Evolutionary conservation across 1,284 basidiomycete genomes (phyloP).

Genomic region (Ceratobasidium sp.): DNA sequence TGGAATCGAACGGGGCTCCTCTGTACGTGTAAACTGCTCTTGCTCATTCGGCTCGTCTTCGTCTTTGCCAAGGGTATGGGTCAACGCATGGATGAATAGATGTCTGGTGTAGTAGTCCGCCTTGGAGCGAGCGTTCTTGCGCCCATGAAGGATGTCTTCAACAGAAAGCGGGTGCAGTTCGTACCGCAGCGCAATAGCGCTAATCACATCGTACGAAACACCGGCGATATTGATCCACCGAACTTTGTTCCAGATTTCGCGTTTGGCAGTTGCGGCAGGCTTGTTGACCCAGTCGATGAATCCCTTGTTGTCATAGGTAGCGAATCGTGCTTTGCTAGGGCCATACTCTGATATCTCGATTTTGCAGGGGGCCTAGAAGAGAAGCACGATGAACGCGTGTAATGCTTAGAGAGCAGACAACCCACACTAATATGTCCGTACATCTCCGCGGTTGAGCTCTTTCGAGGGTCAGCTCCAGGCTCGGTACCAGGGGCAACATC

Average conservation of each 20-base stretch:
- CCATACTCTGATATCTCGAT: constrained; percentile 72
- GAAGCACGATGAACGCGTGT: neutral
- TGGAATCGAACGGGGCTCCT: constrained; percentile 15
- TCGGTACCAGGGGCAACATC: constrained; percentile 40
- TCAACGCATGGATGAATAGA: constrained; percentile 69
- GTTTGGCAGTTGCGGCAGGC: constrained; percentile 49
- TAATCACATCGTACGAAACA: constrained; percentile 74
- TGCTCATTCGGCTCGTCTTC: constrained; percentile 43
- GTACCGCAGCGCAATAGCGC: constrained; percentile 68
- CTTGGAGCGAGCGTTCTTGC: constrained; percentile 63
- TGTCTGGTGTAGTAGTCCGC: constrained; percentile 72
- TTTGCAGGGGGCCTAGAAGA: constrained; percentile 57
- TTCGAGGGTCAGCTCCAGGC: constrained; percentile 42
- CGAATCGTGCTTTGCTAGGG: constrained; percentile 58
- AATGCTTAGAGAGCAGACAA: neutral
- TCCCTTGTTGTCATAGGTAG: constrained; percentile 62
- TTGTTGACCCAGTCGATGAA: constrained; percentile 61
- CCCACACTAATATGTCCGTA: constrained; percentile 41
- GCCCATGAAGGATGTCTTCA: constrained; percentile 69
- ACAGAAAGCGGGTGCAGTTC: constrained; percentile 73
- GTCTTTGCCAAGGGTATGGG: constrained; percentile 59
- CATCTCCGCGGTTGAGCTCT: constrained; percentile 36
- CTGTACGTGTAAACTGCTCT: constrained; percentile 4
- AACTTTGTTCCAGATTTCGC: constrained; percentile 65
- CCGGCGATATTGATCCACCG: constrained; percentile 76